These are phyloP conservation scores for Thelonectria olida DNA, from an alignment of 2,329 filamentous ascomycete genomes.

Conservation along the genomic window DNA sequence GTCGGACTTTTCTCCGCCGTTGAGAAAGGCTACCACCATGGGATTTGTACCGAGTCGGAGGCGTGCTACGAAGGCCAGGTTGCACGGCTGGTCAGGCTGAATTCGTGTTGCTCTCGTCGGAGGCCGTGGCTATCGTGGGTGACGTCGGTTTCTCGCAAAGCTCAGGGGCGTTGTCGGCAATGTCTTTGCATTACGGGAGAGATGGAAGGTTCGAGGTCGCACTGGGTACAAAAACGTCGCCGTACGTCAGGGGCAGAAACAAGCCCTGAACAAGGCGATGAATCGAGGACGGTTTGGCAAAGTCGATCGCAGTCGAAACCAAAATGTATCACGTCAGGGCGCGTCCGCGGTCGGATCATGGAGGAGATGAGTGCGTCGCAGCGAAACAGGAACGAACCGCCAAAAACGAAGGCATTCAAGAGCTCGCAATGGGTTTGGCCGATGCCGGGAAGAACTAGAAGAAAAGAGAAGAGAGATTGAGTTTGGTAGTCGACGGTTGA, in stretches of 20 bases:
- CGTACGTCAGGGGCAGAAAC: background rate
- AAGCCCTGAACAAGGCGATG: background rate
- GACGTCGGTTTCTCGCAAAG: background rate
- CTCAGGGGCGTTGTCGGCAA: background rate
- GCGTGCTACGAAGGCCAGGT: background rate
- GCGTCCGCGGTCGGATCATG: background rate
- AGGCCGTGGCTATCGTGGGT: background rate
- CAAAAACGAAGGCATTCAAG: background rate
- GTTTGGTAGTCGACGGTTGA: background rate
- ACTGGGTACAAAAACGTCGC: background rate
- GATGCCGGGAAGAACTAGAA: background rate
- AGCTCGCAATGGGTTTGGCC: background rate
- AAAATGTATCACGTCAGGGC: background rate
- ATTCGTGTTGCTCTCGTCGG: background rate
- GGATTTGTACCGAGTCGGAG: background rate
- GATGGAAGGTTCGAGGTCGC: background rate
- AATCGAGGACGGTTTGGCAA: background rate
- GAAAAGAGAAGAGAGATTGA: background rate
- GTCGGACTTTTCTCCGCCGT: conserved; percentile 18
- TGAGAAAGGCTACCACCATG: conserved; percentile 4
- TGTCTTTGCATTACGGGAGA: background rate
- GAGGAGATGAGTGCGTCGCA: background rate
- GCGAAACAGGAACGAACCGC: background rate
- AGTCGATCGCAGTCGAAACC: too few relatives aligned
- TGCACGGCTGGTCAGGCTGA: background rate